Conservation (phyloP, 1,284 basidiomycete species). For the Anthracocystis walkeri region DNA sequence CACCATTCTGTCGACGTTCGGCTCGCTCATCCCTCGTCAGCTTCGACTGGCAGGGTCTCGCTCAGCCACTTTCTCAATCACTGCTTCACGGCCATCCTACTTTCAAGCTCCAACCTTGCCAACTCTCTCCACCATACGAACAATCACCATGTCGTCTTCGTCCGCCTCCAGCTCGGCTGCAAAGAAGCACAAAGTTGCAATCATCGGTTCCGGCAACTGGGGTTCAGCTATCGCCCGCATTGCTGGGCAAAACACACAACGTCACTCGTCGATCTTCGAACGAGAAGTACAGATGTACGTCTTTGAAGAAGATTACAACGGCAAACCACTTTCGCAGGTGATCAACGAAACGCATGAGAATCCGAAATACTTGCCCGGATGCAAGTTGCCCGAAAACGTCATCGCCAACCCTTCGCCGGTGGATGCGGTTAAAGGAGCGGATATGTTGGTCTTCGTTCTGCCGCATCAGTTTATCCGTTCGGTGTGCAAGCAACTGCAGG, state of each 20-base stretch:
- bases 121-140: neutral
- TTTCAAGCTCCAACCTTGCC: conserved; percentile 17
- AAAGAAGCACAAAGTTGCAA: conserved; percentile 73
- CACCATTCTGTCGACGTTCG: conserved; percentile 39
- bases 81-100: neutral
- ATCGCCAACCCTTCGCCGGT: conserved; percentile 72
- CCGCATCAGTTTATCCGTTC: conserved; percentile 72
- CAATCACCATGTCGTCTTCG: conserved; percentile 29
- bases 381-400: conserved; percentile 73
- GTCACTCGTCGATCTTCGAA: conserved; percentile 70
- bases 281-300: conserved; percentile 65
- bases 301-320: conserved; percentile 70
- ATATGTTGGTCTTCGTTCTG: conserved; percentile 74
- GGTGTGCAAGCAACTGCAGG: conserved; percentile 64
- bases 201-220: conserved; percentile 73
- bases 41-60: conserved; percentile 37
- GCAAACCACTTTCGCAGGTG: conserved; percentile 73
- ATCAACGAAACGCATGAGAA: conserved; percentile 75
- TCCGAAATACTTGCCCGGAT: conserved; percentile 73
- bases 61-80: neutral
- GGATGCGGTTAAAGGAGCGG: conserved; percentile 73
- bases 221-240: conserved; percentile 75
- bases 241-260: conserved; percentile 71
- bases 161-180: conserved; percentile 16
- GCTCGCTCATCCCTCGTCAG: conserved; percentile 34